A percentile compares a stretch with the other conserved stretches of the same genome.
phyloP scores from a whole-genome alignment of 306 rosid genomes.

The Glycyrrhiza uralensis region DNA sequence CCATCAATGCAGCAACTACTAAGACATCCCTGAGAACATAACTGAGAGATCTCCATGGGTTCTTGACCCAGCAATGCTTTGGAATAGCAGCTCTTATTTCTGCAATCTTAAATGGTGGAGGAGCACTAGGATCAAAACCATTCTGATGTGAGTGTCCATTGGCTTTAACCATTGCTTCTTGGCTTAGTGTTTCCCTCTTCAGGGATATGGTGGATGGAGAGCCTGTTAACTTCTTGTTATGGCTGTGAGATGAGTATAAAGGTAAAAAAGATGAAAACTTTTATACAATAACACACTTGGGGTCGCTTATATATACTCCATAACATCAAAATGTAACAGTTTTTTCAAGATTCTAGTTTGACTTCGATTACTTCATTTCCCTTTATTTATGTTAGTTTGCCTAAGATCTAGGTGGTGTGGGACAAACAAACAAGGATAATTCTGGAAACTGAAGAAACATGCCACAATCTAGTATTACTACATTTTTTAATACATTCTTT shows the following conservation, averaged over 20 bases:
- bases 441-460: neutral
- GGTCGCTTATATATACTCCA: neutral
- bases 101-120: conserved; percentile 78
- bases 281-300: neutral
- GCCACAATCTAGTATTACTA: no score
- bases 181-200: neutral
- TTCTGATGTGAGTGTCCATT: neutral
- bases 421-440: neutral
- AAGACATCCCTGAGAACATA: conserved; percentile 69
- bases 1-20: conserved; percentile 37
- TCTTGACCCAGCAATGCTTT: conserved; percentile 81
- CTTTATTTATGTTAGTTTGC: neutral
- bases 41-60: conserved; percentile 66
- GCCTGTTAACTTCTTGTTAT: no score
- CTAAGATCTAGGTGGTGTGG: neutral
- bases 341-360: neutral
- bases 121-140: conserved; percentile 78
- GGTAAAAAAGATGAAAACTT: neutral
- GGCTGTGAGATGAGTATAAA: neutral
- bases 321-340: neutral
- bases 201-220: neutral
- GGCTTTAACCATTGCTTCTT: conserved; percentile 11
- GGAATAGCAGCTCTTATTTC: conserved; percentile 93
- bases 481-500: neutral
- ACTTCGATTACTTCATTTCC: neutral